Base-by-base conservation (phyloP, 2,329 filamentous ascomycete genomes). In the Neoascochyta sp. region DNA sequence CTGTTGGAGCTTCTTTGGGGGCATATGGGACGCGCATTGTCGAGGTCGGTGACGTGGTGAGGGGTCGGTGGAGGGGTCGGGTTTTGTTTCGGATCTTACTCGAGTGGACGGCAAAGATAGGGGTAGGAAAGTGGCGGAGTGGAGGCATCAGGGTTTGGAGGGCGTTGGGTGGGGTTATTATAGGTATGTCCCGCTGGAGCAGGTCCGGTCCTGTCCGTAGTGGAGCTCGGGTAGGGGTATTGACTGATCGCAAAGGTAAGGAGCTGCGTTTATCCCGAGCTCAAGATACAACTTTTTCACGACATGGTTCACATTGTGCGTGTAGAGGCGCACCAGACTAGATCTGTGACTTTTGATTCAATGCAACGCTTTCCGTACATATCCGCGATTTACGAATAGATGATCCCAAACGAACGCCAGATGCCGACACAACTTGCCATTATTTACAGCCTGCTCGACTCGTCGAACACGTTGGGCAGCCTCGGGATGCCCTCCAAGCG, bases 11-110 rank as follows among this genome's bases (percentile, higher is more conserved):
- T 15, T 63, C 52, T 18, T 67, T 70, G 6, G 73, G 70, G 35
- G 73, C 68, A 60, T 78, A 78, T 30, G 70, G 65, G 34, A 78
- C 67, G 50, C 73, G 73, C 74, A 78, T 78, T 12, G 42, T 58
- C n/a, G 36, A 13, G 16, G n/a, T 1, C n/a, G 21, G 7, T 23
- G 38, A 11, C 13, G 32, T 43, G 23, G n/a, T 43, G 12, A 31
- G 24, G 21, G 30, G 5, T 25, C n/a, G 10, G 22, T 17, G 30
- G 12, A 17, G 14, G 15, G 11, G 16, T 16, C 9, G 24, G 11
- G 17, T 6, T 18, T 16, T 21, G 13, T 21, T 18, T 16, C 13
- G 9, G 9, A 18, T 16, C 23, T 24, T n/a, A n/a, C n/a, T n/a
- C n/a, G n/a, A n/a, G n/a, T n/a, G n/a, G n/a, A n/a, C n/a, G n/a